These are phyloP conservation scores for Fraxinus greggii DNA, from an alignment of 305 asterid genomes.

Conservation along the genomic window DNA sequence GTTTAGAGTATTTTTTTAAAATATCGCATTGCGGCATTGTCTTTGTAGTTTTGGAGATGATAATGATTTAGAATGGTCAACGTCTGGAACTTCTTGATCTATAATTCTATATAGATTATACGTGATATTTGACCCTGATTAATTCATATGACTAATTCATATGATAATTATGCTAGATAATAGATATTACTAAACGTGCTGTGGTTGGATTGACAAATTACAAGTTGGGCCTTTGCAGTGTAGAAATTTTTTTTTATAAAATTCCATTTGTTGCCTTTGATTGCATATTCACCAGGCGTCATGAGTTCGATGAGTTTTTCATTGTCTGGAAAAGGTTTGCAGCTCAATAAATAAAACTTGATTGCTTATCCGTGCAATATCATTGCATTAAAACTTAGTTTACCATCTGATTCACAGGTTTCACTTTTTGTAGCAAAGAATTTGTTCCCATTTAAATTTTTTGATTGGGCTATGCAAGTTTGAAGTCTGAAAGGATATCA, in stretches of 20 bases:
- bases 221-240: neutral
- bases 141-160: neutral
- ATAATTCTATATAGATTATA: neutral
- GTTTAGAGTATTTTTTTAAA: neutral
- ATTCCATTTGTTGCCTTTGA: neutral
- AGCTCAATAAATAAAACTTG: neutral
- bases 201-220: neutral
- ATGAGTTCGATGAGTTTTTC: neutral
- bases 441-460: neutral
- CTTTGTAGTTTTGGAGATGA: neutral
- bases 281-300: neutral
- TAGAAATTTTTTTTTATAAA: neutral
- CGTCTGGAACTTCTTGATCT: neutral
- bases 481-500: neutral
- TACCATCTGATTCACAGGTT: neutral
- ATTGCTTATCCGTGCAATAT: neutral
- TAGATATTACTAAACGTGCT: neutral
- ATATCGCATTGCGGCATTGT: neutral
- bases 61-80: neutral
- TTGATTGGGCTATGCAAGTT: neutral
- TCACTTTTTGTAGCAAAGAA: neutral
- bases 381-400: neutral
- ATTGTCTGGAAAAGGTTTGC: neutral
- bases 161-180: neutral
- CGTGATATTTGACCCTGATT: neutral